Evolutionary conservation across 768 basidiomycete species (phyloP), one percentile per base, ranked within the genome.

Genomic region (Tulasnella sp.): DNA sequence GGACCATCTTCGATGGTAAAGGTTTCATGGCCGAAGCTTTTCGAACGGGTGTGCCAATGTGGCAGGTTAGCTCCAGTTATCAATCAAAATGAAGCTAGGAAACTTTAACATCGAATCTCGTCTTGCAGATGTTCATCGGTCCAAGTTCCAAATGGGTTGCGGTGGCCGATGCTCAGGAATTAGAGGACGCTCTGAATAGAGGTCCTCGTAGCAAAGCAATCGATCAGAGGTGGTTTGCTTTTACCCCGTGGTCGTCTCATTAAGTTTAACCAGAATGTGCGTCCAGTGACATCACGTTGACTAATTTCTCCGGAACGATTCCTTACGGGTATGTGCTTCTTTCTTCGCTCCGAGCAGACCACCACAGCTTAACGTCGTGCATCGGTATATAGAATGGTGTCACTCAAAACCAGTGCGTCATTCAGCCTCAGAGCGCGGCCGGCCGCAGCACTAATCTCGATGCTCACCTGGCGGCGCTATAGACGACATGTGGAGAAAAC

Each of bases 401-500:
- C 23, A 1, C 23, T 51, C n/a, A 51, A 51, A n/a, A 51, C 7
- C 11, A 51, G 51, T 51, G 10, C 51, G 51, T 20, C n/a, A 6
- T 51, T n/a, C 5, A 51, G 1, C 51, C 23, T n/a, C 10, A 23
- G 2, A 20, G 20, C 51, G 0, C 51, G 1, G 44, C 15, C 11
- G 13, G 1, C 44, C 15, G 23, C 51, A n/a, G n/a, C 51, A 9
- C n/a, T 35, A 5, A 35, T 35, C 35, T 2, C n/a, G 5, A n/a
- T 51, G 51, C 23, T 9, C 23, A 20, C 4, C 5, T 20, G 6
- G 20, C 3, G 16, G 16, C 3, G 6, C 10, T n/a, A 15, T 40
- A 72, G 71, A 72, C 37, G 71, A 72, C 37, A 72, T 72, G 71
- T 72, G 71, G 71, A 2, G 26, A 23, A 29, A 29, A 7, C 71